phyloP scores from a whole-genome alignment of 2,329 filamentous ascomycete species.

The Pestalotiopsis fici region DNA sequence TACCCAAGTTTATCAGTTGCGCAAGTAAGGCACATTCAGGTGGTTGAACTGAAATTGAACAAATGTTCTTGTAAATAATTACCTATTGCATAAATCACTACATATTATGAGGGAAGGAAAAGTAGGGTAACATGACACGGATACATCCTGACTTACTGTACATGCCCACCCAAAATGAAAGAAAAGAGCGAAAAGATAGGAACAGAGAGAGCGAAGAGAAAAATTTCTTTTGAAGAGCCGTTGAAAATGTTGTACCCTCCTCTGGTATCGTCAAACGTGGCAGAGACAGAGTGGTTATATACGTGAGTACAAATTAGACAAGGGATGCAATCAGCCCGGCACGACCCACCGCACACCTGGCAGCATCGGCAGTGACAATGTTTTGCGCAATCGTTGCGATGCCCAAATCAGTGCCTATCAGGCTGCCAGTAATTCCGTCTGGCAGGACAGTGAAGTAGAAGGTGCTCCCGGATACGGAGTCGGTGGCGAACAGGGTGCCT shows the following conservation, averaged over 20 bases:
- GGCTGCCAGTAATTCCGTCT: not conserved
- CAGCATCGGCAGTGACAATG: not conserved
- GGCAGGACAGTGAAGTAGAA: not conserved
- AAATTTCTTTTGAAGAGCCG: not conserved
- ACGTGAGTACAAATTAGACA: not conserved
- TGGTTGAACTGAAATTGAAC: not conserved
- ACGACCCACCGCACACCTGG: not conserved
- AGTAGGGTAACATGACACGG: not conserved
- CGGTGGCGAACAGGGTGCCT: not conserved
- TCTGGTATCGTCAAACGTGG: not conserved
- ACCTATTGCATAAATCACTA: not conserved
- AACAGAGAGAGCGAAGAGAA: not conserved
- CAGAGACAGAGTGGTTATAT: not conserved
- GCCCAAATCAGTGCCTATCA: not conserved
- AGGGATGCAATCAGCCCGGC: not conserved
- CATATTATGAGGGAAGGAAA: not conserved
- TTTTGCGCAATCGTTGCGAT: not conserved
- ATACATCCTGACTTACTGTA: not conserved
- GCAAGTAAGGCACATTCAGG: not conserved
- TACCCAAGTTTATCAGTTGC: too few relatives aligned
- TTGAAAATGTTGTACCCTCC: not conserved
- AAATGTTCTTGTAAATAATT: not conserved
- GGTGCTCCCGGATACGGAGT: not conserved
- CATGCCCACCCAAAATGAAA: not conserved
- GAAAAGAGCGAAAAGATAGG: too few relatives aligned